Conservation (phyloP, 2,329 filamentous ascomycete genomes). For the Beauveria brongniartii region DNA sequence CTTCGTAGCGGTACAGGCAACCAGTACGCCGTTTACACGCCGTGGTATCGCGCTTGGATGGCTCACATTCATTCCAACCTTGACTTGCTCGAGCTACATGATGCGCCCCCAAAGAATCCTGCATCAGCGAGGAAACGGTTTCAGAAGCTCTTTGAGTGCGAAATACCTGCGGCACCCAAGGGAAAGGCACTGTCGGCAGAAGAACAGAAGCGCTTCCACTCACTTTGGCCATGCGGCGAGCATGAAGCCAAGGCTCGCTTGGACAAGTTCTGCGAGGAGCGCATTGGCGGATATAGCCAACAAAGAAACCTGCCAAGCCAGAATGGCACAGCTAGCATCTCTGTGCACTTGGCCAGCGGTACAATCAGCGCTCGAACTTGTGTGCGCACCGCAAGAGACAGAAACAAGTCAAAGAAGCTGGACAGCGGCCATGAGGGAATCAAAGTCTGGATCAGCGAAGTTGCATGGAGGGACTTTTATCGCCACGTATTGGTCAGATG, state of each 20-base stretch:
- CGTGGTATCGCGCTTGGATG: constrained; percentile 75
- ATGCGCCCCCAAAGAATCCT: constrained; percentile 34
- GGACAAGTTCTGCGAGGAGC: constrained; percentile 58
- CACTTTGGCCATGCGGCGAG: constrained; percentile 69
- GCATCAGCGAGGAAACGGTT: constrained; percentile 34
- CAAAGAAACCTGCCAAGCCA: constrained; percentile 58
- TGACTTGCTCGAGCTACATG: constrained; percentile 55
- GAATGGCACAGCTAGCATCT: constrained; percentile 58
- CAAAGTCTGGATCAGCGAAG: constrained; percentile 68
- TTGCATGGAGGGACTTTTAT: constrained; percentile 86
- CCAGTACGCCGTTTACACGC: constrained; percentile 77
- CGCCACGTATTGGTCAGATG: constrained; percentile 77
- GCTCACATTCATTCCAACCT: constrained; percentile 62
- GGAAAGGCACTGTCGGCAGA: constrained; percentile 54
- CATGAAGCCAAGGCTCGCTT: constrained; percentile 59
- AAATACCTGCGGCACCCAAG: constrained; percentile 53
- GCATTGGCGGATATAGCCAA: constrained; percentile 52
- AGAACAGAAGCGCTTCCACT: constrained; percentile 47
- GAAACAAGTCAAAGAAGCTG: constrained; percentile 56
- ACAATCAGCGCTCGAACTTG: constrained; percentile 60
- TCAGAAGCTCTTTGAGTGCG: constrained; percentile 47
- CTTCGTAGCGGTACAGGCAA: constrained; percentile 60
- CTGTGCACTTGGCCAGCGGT: constrained; percentile 64
- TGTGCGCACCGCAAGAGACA: constrained; percentile 52
- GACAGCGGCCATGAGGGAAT: constrained; percentile 60